Percentiles rank a stretch among this genome's conserved stretches.
phyloP scores from a whole-genome alignment of 1,284 basidiomycete species.

The Hortiboletus rubellus region DNA sequence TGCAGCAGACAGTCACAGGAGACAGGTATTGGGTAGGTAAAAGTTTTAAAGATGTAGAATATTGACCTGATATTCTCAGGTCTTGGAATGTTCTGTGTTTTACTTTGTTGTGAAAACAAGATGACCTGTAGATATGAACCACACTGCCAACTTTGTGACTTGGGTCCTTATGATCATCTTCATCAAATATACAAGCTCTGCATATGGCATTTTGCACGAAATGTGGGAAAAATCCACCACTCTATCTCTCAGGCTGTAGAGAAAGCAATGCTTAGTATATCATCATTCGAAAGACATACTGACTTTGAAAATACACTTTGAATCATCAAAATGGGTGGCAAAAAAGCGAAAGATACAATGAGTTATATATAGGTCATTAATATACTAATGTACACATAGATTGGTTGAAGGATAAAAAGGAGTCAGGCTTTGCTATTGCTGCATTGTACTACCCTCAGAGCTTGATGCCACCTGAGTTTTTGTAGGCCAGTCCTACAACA shows the following conservation, averaged over 20 bases:
- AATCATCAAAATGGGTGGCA: not conserved
- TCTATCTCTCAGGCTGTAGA: not conserved
- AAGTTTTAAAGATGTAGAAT: too few species aligned
- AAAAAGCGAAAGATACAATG: constrained; percentile 5
- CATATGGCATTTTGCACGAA: not conserved
- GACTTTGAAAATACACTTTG: not conserved
- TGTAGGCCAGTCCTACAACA: too few species aligned
- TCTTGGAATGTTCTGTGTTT: not conserved
- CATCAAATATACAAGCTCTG: not conserved
- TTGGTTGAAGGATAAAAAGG: too few species aligned
- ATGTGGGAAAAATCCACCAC: not conserved
- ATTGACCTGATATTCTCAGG: too few species aligned
- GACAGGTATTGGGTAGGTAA: too few species aligned
- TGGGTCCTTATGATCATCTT: not conserved
- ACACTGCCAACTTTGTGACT: not conserved
- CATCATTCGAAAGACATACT: not conserved
- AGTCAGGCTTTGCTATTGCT: too few species aligned
- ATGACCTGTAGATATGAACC: not conserved
- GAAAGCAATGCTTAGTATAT: constrained; percentile 5
- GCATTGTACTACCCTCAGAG: too few species aligned
- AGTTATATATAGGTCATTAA: too few species aligned
- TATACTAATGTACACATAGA: too few species aligned
- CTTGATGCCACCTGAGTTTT: too few species aligned
- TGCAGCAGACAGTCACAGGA: too few species aligned
- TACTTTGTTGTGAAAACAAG: not conserved